Base-by-base conservation (phyloP, 2,329 filamentous ascomycete genomes). In the Botrytis sinoallii region DNA sequence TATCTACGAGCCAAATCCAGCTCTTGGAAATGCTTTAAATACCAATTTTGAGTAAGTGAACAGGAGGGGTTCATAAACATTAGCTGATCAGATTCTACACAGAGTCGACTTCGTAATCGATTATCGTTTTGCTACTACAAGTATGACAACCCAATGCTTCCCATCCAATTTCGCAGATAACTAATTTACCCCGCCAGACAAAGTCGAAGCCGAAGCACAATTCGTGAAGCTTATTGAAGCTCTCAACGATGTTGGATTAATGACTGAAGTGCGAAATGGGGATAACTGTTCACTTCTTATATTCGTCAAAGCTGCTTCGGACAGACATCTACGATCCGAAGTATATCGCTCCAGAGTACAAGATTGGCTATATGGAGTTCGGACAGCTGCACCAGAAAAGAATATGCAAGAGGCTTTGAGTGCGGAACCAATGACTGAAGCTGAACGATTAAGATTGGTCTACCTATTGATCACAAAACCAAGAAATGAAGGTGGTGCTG, bases 311-410 rank as follows among this genome's bases (percentile, higher is more conserved):
- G 89, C 97, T 60, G 90, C 92, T 52, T 94, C 93, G 35, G 87
- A 92, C 75, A 86, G 90, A 78, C 89, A 94, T 76, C 86, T 99
- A 74, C 89, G 88, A 74, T 90, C 91, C 76, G 93, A 97, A 79
- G 88, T 97, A 68, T 97, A 97, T 83, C 90, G 94, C 77, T 93
- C 93, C 73, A 90, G 96, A 76, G 91, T 98, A 29, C 93, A 94
- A 81, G 96, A 98, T 83, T 99, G 95, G 94, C 89, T 98, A 48
- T 92, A 96, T 81, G 94, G 95, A 70, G 92, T 98, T 72, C 91
- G 94, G 76, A 88, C 92, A 68, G 88, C 89, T 32, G 90, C 94
- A 52, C 95, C 95, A 0, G 88, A 90, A 73, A 91, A 90, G 80
- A 90, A 97, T 77, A 89, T 93, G 29, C 84, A 88, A 66, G 86